Base-by-base conservation (phyloP, 2,329 filamentous ascomycete genomes). In the Dendryphion nanum region DNA sequence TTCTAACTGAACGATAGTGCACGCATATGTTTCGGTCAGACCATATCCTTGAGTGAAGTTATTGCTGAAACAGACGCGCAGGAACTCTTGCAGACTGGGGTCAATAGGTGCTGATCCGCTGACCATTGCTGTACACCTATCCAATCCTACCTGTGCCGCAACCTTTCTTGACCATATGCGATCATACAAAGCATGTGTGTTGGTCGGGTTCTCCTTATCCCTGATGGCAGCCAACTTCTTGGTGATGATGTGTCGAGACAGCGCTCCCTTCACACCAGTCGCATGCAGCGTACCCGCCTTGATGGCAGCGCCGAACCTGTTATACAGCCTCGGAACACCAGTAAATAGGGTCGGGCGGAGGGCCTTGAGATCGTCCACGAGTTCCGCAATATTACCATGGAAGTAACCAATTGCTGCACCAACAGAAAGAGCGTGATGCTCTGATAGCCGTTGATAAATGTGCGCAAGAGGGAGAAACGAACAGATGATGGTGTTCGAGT, bases 391-490 rank as follows among this genome's bases (percentile, higher is more conserved):
- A 59, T 96, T 89, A 38, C 93, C 93, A 53, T 93, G 88, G 78
- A 96, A 98, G 67, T 91, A 98, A 10, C 91, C 93, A 53, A 96
- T 82, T 6, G 80, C 72, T 21, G 79, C 80, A 38, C 89, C 90
- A 36, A 79, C 76, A 55, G 85, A 80, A 13, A 96, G 73, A 12
- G 81, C 78, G 3, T 75, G 73, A 63, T 94, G 86, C 63, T 98
- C 93, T 28, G 83, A 74, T 50, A 96, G 75, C 38, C 93, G 85
- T 48, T 90, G 86, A 65, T 88, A 96, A 55, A 98, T 97, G 63
- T 98, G 93, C 7, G 93, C 93, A 26, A 96, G 72, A 0, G 93
- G 93, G 35, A 98, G 78, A 68, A 97, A 98, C 1, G 91, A 97
- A 41, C 88, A 79, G 50, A 84, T 74, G 3, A 83, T 70, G 50